Base-by-base conservation (phyloP, 2,329 filamentous ascomycete species). In the Claviceps sp. region DNA sequence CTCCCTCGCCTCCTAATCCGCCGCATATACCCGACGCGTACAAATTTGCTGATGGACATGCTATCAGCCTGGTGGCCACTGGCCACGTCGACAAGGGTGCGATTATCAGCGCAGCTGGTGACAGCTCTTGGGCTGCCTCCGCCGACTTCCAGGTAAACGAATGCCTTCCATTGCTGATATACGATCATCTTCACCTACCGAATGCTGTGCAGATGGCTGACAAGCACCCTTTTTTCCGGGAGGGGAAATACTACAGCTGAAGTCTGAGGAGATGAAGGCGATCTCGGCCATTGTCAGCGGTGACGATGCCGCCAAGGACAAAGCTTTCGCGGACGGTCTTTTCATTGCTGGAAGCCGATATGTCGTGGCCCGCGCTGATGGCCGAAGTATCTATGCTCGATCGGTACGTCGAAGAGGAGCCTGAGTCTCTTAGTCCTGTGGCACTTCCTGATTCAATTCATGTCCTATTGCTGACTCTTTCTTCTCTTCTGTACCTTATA, bases 11-110 rank as follows among this genome's bases (percentile, higher is more conserved):
- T 30, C n/a, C 24, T 26, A 30, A 26, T 48, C 37, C 49, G 41
- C 3, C 58, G 59, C 54, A 60, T 62, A 58, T 56, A 38, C 6
- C 9, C 24, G 42, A 44, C 18, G 41, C 42, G 40, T 48, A 47
- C 20, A 52, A 37, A 44, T 18, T 60, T 57, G 52, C 59, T 59
- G 47, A 59, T 54, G 50, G 22, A 44, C 30, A 56, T 51, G 50
- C 37, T 14, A 16, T 40, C n/a, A 95, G 88, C 79, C 81, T 95
- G 63, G 79, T 94, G 64, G 84, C 77, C 72, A 83, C 78, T 62
- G 83, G 83, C 64, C 84, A 90, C 67, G 71, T 95, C 65, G 85
- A 93, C 74, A 84, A 88, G 74, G 89, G 79, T 62, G 86, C 86
- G 65, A 89, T 95, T 68, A 82, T 93, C 75, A 89, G 85, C 70